Base-by-base conservation (phyloP, 2,329 filamentous ascomycete genomes). In the Chrysosporium keratinophilum region DNA sequence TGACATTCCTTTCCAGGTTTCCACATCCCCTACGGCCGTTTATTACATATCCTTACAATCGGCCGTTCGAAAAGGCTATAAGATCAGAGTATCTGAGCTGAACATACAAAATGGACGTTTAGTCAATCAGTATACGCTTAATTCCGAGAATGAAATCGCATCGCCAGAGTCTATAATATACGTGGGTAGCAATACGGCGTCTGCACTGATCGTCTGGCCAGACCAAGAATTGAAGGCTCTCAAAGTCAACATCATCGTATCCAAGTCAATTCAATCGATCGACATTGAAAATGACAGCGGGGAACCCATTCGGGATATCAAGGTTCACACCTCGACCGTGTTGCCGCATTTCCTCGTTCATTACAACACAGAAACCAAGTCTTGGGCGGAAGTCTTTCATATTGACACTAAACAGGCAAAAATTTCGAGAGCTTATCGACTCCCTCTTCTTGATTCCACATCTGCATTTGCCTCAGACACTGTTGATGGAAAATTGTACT, bases 331-430 rank as follows among this genome's bases (percentile, higher is more conserved):
- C 0, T 71, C 81, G 31, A 85, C 86, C 63, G 84, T 87, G 3
- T 76, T 82, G 44, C 77, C 88, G 37, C 88, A 95, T 71, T 94
- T 96, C 72, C 74, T 96, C 33, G 85, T 95, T 4, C 87, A 95
- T 61, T 88, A 82, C 61, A 78, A 83, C 61, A 87, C 87, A 0
- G 75, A 75, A 35, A 74, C 74, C 2, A 82, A 82, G 15, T 87
- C 90, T 65, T 88, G 86, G 74, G 91, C 85, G 2, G 85, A 94
- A 57, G 84, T 97, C 31, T 96, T 85, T 65, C 88, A 95, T 62
- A 78, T 94, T 56, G 80, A 95, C 61, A 69, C 87, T 50, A 84
- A 84, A 70, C 83, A 76, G 56, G 79, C 77, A 52, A 78, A 77
- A 15, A 78, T 91, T 28, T 78, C 76, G n/a, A 88, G 87, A 67